Conservation (phyloP, 2,329 filamentous ascomycete species). For the Berkeleyomyces basicola region DNA sequence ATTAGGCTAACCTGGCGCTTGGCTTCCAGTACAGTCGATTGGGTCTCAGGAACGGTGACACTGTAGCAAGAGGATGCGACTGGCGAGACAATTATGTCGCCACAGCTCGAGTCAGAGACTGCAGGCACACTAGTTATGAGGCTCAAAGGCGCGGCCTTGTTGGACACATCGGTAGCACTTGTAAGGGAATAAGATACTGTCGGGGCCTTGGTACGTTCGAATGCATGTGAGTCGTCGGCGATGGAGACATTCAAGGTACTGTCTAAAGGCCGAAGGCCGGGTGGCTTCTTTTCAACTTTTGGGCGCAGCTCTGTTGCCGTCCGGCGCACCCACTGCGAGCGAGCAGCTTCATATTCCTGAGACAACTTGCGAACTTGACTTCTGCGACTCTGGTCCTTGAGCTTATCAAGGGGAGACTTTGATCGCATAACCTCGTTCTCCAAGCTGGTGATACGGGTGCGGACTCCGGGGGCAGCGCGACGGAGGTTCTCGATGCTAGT, state of each 20-base stretch:
- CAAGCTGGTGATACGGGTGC: conserved; percentile 12
- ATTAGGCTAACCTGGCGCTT: conserved; percentile 13
- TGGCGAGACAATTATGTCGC: conserved; percentile 8
- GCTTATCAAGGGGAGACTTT: conserved; percentile 14
- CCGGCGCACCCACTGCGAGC: conserved; percentile 11
- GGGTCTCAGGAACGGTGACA: conserved; percentile 13
- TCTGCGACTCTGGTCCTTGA: conserved; percentile 12
- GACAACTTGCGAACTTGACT: conserved; percentile 10
- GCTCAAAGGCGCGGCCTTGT: not conserved
- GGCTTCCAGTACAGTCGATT: conserved; percentile 10
- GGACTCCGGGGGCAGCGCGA: conserved; percentile 11
- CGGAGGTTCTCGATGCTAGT: conserved; percentile 12
- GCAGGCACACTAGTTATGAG: not conserved
- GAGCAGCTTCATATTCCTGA: conserved; percentile 12
- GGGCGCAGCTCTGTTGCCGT: not conserved
- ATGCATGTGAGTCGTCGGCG: not conserved
- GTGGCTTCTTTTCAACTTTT: conserved; percentile 6
- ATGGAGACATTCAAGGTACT: conserved; percentile 8
- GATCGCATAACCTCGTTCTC: conserved; percentile 12
- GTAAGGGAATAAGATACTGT: not conserved
- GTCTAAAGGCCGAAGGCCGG: conserved; percentile 7
- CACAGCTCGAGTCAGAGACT: not conserved
- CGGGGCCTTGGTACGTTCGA: not conserved
- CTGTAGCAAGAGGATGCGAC: conserved; percentile 12
- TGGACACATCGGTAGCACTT: not conserved